Evolutionary conservation across 2,329 filamentous ascomycete genomes (phyloP), one percentile per base, ranked within the genome.

Genomic region (Apiospora aurea): DNA sequence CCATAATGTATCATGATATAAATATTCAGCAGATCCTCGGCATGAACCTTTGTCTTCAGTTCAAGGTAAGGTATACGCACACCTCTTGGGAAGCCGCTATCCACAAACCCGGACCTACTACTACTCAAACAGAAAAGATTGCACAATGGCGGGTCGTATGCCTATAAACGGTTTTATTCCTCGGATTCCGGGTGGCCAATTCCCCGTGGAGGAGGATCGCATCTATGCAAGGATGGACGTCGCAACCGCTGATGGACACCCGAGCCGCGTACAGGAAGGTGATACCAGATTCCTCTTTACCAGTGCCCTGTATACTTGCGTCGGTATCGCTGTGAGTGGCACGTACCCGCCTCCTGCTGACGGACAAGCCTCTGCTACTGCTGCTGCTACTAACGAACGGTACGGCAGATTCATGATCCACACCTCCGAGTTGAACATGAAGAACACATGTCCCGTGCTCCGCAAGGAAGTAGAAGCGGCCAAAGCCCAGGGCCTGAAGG

Each of bases 321-420:
- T 8, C 2, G 53, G 29, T 11, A 34, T 61, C 18, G 29, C 53
- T 1, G 16, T 61, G 2, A 61, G 53, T 16, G 53, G 53, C 18
- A 5, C 10, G 1, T 61, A 38, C 16, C 29, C 29, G 51, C 26
- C 26, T 57, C 51, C 24, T 53, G 51, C 2, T 53, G 11, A 38
- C 6, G 34, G 41, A 8, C 41, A 43, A 14, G 8, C 41, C 41
- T 8, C 13, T 8, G 0, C 46, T 49, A 3, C 46, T 49, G n/a
- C 8, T 49, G 8, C 21, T 49, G 1, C 46, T 49, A 49, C 8
- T 49, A 18, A n/a, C 6, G 21, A 51, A 8, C 8, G 49, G 1
- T 51, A 51, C 49, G 4, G 26, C n/a, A 51, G 49, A 51, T 51
- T 51, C 49, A 51, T 51, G 49, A 51, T 51, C 21, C 47, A 49